Conservation (phyloP, 164 flowering plant species). For the Buxus sempervirens region DNA sequence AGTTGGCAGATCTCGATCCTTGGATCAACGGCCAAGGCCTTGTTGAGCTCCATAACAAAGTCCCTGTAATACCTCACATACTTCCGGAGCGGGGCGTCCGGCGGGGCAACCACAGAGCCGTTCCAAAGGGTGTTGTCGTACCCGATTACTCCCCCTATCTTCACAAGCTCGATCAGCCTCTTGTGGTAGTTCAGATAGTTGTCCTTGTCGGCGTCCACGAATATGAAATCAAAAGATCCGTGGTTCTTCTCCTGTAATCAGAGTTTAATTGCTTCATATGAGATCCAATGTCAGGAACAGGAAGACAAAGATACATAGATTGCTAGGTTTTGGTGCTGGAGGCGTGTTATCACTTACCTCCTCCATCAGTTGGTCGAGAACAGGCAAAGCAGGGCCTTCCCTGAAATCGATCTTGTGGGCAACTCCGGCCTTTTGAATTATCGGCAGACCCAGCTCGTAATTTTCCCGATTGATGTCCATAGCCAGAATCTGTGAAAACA, state of each 20-base stretch:
- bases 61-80: slow-evolving; percentile 89
- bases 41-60: slow-evolving; percentile 91
- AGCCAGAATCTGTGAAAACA: slow-evolving; percentile 65
- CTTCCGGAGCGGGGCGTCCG: slow-evolving; percentile 84
- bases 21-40: slow-evolving; percentile 85
- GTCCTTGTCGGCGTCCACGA: slow-evolving; percentile 98
- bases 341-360: slow-evolving; percentile 44
- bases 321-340: neutral
- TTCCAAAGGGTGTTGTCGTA: slow-evolving; percentile 99
- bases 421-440: slow-evolving; percentile 85
- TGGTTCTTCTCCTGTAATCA: slow-evolving; percentile 58
- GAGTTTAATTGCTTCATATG: no score
- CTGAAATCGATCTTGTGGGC: slow-evolving; percentile 96
- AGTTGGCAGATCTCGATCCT: slow-evolving; percentile 94
- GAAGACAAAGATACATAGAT: neutral
- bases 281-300: neutral
- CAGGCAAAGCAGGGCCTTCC: slow-evolving; percentile 94
- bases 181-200: slow-evolving; percentile 94
- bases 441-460: slow-evolving; percentile 81
- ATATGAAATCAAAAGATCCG: slow-evolving; percentile 83
- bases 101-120: slow-evolving; percentile 90
- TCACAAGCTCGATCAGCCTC: slow-evolving; percentile 80
- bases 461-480: slow-evolving; percentile 93
- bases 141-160: slow-evolving; percentile 87
- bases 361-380: slow-evolving; percentile 73